These are phyloP conservation scores for Magnolia changhungtana DNA, from an alignment of 164 flowering plant species.

Conservation along the genomic window DNA sequence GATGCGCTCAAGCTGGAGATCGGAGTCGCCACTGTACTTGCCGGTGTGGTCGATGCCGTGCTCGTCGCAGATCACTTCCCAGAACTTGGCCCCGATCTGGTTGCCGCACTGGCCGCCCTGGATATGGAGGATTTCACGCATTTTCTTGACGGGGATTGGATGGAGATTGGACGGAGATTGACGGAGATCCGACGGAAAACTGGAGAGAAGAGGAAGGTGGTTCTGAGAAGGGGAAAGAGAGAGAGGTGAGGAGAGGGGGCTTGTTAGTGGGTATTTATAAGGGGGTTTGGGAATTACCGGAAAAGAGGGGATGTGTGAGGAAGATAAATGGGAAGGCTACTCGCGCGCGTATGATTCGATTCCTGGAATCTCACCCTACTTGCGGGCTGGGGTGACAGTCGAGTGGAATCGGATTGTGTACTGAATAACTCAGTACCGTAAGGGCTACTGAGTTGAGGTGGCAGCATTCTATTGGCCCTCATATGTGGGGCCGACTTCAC, in stretches of 20 bases:
- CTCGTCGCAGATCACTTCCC: conserved; percentile 18
- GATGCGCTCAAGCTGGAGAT: conserved; percentile 13
- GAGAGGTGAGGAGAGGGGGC: conserved; percentile 19
- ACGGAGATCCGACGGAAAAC: conserved; percentile 45
- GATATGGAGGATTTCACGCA: conserved; percentile 12
- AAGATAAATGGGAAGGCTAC: not conserved
- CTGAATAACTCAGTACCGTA: too few relatives aligned
- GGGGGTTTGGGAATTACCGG: too few relatives aligned
- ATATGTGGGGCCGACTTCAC: too few relatives aligned
- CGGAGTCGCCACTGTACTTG: conserved; percentile 7
- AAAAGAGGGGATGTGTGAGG: not conserved
- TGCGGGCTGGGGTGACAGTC: too few relatives aligned
- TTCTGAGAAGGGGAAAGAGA: conserved; percentile 6
- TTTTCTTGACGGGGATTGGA: not conserved
- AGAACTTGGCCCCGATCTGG: conserved; percentile 15
- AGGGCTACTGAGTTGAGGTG: too few relatives aligned
- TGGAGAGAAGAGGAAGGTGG: conserved; percentile 29
- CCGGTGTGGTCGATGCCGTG: conserved; percentile 14
- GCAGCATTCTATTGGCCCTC: too few relatives aligned
- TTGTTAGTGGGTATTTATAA: too few relatives aligned
- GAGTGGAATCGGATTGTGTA: too few relatives aligned
- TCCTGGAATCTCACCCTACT: too few relatives aligned
- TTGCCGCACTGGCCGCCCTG: conserved; percentile 18
- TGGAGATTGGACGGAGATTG: conserved; percentile 16
- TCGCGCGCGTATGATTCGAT: too few relatives aligned